These are phyloP conservation scores for Lentinula lateritia DNA, from an alignment of 768 basidiomycete species.

Conservation along the genomic window DNA sequence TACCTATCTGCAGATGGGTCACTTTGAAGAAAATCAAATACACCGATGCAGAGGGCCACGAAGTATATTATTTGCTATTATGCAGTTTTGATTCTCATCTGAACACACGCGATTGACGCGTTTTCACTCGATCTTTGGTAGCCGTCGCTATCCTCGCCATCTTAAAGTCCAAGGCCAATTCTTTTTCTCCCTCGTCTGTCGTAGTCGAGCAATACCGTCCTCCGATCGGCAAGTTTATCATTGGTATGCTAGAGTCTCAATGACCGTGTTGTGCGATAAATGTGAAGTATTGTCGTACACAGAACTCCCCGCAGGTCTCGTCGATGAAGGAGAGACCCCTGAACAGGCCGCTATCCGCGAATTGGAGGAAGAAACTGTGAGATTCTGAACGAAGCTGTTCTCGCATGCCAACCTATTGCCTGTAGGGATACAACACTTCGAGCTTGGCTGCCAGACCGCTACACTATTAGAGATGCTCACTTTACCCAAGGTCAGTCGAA, in stretches of 20 bases:
- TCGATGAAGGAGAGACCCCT: constrained; percentile 81
- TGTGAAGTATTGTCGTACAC: background rate
- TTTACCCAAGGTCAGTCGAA: too few species aligned
- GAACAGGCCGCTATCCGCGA: constrained; percentile 83
- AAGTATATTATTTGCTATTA: constrained; percentile 34
- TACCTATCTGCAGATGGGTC: constrained; percentile 59
- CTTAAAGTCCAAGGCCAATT: constrained; percentile 65
- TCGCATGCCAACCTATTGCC: background rate
- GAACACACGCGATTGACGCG: constrained; percentile 8
- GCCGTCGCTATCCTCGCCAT: constrained; percentile 85
- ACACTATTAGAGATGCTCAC: too few species aligned
- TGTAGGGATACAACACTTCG: constrained; percentile 64
- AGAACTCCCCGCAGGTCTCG: constrained; percentile 38
- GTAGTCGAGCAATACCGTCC: constrained; percentile 93
- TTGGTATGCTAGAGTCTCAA: constrained; percentile 41
- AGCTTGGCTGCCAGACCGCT: too few species aligned
- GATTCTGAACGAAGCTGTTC: background rate
- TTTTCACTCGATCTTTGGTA: constrained; percentile 19
- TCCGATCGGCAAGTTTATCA: constrained; percentile 68
- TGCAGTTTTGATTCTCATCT: background rate
- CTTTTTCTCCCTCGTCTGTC: constrained; percentile 73
- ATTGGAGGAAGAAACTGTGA: constrained; percentile 79
- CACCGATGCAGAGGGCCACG: constrained; percentile 68
- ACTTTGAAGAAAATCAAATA: constrained; percentile 79
- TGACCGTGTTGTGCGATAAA: background rate